These are phyloP conservation scores for Globisporangium megalacanthum DNA, from an alignment of 352 stramenopile species.

Conservation along the genomic window DNA sequence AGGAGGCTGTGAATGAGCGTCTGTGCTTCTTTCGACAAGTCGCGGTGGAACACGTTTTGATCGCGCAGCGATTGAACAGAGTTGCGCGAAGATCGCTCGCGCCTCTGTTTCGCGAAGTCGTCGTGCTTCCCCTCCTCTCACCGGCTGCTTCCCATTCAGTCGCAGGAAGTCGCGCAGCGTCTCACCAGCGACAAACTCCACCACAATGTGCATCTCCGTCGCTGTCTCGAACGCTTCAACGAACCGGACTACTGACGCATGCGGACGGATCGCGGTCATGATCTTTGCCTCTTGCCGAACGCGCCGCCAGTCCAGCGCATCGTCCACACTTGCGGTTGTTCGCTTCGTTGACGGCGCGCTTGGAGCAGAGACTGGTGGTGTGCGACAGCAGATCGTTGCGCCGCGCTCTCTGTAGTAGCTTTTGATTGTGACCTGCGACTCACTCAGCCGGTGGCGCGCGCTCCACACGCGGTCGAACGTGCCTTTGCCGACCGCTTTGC, in stretches of 20 bases:
- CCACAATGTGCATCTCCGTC: conserved; percentile 52
- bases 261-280: conserved; percentile 27
- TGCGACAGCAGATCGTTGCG: conserved; percentile 25
- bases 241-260: conserved; percentile 44
- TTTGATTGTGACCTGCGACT: conserved; percentile 50
- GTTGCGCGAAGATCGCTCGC: conserved; percentile 33
- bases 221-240: conserved; percentile 56
- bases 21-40: conserved; percentile 44
- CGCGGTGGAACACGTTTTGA: conserved; percentile 57
- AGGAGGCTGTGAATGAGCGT: conserved; percentile 41
- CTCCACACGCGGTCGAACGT: conserved; percentile 49
- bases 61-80: conserved; percentile 44
- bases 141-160: conserved; percentile 10
- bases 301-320: conserved; percentile 53
- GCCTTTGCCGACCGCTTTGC: conserved; percentile 39
- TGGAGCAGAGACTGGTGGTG: background rate
- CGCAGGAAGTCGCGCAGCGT: conserved; percentile 40
- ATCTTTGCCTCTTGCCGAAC: conserved; percentile 52
- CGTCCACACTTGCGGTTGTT: background rate
- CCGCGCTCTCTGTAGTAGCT: conserved; percentile 43
- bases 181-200: conserved; percentile 34
- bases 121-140: conserved; percentile 12
- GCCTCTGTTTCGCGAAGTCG: conserved; percentile 30
- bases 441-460: conserved; percentile 37
- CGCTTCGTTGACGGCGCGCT: background rate